phyloP scores from a whole-genome alignment of 306 rosid species.

The Vachellia pachyceras region DNA sequence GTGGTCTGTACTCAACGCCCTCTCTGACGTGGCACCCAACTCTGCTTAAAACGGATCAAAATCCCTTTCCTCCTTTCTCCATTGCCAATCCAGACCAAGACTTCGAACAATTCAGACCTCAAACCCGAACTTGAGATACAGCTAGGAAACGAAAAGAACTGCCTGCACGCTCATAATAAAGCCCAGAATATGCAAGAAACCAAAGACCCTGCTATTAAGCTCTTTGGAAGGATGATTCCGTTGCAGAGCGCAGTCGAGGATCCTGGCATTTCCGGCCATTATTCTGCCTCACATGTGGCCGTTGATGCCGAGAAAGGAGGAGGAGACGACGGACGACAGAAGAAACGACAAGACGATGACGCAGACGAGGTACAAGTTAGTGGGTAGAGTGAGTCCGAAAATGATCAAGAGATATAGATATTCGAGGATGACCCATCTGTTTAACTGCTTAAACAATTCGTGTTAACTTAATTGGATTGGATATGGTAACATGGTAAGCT shows the following conservation, averaged over 20 bases:
- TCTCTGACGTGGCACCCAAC: conserved; percentile 73
- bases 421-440: background rate
- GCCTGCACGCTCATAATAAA: background rate
- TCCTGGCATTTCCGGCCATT: conserved; percentile 31
- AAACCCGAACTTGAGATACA: background rate
- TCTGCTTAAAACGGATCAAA: conserved; percentile 70
- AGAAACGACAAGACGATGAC: no score
- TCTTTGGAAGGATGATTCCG: conserved; percentile 77
- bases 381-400: conserved; percentile 15
- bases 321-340: no score
- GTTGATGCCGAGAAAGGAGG: conserved; percentile 23
- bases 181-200: conserved; percentile 60
- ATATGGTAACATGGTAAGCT: background rate
- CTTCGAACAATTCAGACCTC: background rate
- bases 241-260: conserved; percentile 51
- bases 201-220: conserved; percentile 74
- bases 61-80: conserved; percentile 47
- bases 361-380: conserved; percentile 47
- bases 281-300: background rate
- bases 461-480: background rate
- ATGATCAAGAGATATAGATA: conserved; percentile 6
- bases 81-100: conserved; percentile 40
- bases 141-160: background rate
- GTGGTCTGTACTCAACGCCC: conserved; percentile 51
- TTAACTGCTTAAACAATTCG: conserved; percentile 20